phyloP scores from a whole-genome alignment of 352 stramenopile species.

The Phytophthora fragariaefolia region DNA sequence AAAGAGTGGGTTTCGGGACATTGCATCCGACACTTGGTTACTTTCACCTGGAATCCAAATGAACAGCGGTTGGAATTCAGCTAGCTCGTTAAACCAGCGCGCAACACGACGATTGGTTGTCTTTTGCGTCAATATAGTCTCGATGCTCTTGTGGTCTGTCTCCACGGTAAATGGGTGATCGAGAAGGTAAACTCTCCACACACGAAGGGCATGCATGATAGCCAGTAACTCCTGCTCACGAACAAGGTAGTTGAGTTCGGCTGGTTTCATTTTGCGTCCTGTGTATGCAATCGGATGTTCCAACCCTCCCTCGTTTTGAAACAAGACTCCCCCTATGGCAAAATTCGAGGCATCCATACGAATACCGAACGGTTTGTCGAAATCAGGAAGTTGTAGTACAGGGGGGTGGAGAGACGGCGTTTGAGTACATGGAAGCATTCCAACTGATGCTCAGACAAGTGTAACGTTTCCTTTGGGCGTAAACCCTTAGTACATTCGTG shows the following conservation, averaged over 20 bases:
- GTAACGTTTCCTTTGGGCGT: not conserved
- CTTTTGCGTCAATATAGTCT: slow-evolving; percentile 27
- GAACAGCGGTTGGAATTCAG: not conserved
- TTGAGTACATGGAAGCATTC: not conserved
- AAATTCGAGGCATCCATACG: slow-evolving; percentile 12
- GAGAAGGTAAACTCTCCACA: slow-evolving; percentile 17
- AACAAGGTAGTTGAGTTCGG: slow-evolving; percentile 17
- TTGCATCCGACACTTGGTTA: not conserved
- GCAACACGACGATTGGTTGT: slow-evolving; percentile 16
- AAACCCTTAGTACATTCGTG: slow-evolving; percentile 1
- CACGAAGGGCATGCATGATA: slow-evolving; percentile 4
- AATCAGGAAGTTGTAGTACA: slow-evolving; percentile 8
- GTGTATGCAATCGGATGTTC: slow-evolving; percentile 14
- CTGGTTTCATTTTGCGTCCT: slow-evolving; percentile 16
- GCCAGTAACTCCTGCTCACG: slow-evolving; percentile 3
- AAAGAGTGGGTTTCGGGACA: slow-evolving; percentile 7
- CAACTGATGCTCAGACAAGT: not conserved
- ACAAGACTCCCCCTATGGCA: slow-evolving; percentile 8
- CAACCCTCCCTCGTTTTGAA: slow-evolving; percentile 14
- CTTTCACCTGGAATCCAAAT: not conserved
- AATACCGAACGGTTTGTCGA: slow-evolving; percentile 10
- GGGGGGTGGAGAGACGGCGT: slow-evolving; percentile 3
- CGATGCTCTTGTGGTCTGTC: slow-evolving; percentile 28
- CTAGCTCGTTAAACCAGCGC: slow-evolving; percentile 25
- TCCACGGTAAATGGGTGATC: slow-evolving; percentile 14